Evolutionary conservation across 2,329 filamentous ascomycete genomes (phyloP).

Genomic region (Colletotrichum siamense): DNA sequence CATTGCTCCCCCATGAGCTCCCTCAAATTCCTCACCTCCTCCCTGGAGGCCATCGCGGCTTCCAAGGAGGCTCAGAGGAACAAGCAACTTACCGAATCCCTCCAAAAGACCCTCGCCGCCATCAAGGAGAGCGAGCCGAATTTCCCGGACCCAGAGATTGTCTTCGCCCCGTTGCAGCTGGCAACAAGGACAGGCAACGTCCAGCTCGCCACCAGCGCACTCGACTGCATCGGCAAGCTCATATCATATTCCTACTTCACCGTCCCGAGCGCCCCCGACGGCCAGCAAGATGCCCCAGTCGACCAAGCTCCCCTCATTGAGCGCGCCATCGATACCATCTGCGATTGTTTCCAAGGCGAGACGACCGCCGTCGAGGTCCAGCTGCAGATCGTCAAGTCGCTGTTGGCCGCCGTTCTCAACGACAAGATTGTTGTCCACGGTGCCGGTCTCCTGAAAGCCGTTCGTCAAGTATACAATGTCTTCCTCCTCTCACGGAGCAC

Average conservation of each 20-base stretch:
- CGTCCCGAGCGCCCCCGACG: slow-evolving; percentile 59
- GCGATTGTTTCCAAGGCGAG: slow-evolving; percentile 98
- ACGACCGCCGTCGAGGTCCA: slow-evolving; percentile 91
- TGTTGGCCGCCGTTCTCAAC: slow-evolving; percentile 93
- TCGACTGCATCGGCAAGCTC: slow-evolving; percentile 98
- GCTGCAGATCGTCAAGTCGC: slow-evolving; percentile 96
- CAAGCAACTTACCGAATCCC: slow-evolving; percentile 82
- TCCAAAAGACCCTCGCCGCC: slow-evolving; percentile 80
- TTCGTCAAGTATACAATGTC: slow-evolving; percentile 98
- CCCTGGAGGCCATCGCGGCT: slow-evolving; percentile 87
- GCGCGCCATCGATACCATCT: slow-evolving; percentile 97
- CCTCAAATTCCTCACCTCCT: slow-evolving; percentile 93
- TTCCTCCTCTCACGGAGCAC: slow-evolving; percentile 94
- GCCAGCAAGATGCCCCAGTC: slow-evolving; percentile 27
- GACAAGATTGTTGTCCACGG: slow-evolving; percentile 99
- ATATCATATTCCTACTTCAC: slow-evolving; percentile 99
- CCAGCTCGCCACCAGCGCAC: slow-evolving; percentile 83
- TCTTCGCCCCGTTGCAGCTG: slow-evolving; percentile 89
- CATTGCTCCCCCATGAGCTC: slow-evolving; percentile 78
- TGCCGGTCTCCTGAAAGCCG: slow-evolving; percentile 92
- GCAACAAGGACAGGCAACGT: slow-evolving; percentile 88
- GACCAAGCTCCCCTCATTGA: slow-evolving; percentile 89
- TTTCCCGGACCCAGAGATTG: slow-evolving; percentile 85
- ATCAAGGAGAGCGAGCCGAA: slow-evolving; percentile 85
- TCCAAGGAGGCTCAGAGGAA: slow-evolving; percentile 91